phyloP scores from a whole-genome alignment of 2,329 filamentous ascomycete genomes.

The Alternaria angustiovoidea region DNA sequence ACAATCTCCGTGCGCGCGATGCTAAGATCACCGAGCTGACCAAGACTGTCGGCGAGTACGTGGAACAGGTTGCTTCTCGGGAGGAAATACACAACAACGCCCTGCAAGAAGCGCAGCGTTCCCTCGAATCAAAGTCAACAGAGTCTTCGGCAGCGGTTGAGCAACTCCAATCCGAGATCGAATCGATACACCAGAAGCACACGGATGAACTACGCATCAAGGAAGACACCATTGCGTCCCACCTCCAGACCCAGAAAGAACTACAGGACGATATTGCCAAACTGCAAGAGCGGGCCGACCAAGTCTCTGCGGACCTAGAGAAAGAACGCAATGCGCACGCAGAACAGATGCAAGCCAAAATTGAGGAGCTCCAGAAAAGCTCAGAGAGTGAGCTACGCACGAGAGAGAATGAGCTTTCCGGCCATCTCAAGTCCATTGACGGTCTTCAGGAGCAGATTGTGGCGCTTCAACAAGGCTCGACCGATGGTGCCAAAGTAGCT shows the following conservation, averaged over 20 bases:
- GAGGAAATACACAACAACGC: slow-evolving; percentile 34
- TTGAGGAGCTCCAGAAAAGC: slow-evolving; percentile 40
- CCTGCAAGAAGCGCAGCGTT: slow-evolving; percentile 34
- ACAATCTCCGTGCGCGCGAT: slow-evolving; percentile 37
- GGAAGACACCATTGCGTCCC: slow-evolving; percentile 41
- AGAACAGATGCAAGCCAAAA: slow-evolving; percentile 35
- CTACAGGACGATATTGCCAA: slow-evolving; percentile 36
- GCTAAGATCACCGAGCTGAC: slow-evolving; percentile 41
- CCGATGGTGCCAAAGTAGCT: slow-evolving; percentile 41
- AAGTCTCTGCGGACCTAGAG: slow-evolving; percentile 38
- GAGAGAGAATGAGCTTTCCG: slow-evolving; percentile 41
- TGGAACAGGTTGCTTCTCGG: slow-evolving; percentile 30
- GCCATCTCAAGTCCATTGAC: slow-evolving; percentile 44
- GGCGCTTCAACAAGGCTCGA: slow-evolving; percentile 44
- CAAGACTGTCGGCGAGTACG: slow-evolving; percentile 35
- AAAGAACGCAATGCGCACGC: slow-evolving; percentile 40
- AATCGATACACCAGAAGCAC: slow-evolving; percentile 42
- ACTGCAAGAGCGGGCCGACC: slow-evolving; percentile 42
- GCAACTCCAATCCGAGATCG: slow-evolving; percentile 44
- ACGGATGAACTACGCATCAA: slow-evolving; percentile 43
- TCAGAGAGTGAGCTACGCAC: slow-evolving; percentile 31
- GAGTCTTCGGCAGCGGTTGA: slow-evolving; percentile 43
- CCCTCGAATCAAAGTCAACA: slow-evolving; percentile 38
- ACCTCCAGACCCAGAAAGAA: slow-evolving; percentile 34
- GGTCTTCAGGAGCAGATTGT: slow-evolving; percentile 45